Conservation (phyloP, 1,284 basidiomycete genomes). For the Heterobasidion parviporum region DNA sequence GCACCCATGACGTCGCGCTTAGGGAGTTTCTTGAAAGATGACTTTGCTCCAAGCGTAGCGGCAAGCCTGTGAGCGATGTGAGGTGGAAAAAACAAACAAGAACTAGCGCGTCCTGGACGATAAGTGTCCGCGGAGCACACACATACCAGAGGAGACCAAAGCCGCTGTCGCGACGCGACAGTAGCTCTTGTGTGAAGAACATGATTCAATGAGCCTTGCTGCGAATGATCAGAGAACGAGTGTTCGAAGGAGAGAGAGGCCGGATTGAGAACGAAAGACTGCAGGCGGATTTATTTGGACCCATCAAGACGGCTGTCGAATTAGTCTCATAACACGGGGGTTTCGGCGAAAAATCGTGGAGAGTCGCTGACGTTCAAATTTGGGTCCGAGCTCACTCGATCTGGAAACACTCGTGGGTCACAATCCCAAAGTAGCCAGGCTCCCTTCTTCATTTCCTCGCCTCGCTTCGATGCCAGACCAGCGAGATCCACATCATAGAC, state of each 20-base stretch:
- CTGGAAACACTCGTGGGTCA: not conserved
- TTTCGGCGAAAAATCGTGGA: not conserved
- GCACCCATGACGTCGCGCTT: slow-evolving; percentile 73
- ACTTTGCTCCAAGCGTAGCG: slow-evolving; percentile 79
- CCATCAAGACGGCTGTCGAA: not conserved
- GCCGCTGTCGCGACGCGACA: slow-evolving; percentile 68
- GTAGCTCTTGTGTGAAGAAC: slow-evolving; percentile 71
- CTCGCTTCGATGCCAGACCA: not conserved
- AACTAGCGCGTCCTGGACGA: not conserved
- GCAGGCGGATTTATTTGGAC: too few species aligned
- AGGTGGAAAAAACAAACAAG: not conserved
- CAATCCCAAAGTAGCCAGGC: not conserved
- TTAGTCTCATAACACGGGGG: not conserved
- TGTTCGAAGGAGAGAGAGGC: not conserved
- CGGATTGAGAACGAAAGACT: too few species aligned
- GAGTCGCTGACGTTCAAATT: not conserved
- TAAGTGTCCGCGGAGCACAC: not conserved
- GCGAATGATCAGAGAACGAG: not conserved
- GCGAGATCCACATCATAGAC: too few species aligned
- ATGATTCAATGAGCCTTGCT: slow-evolving; percentile 26
- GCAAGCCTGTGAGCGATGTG: slow-evolving; percentile 57
- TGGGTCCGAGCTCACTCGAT: not conserved
- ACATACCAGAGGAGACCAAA: slow-evolving; percentile 72
- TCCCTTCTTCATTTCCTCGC: not conserved
- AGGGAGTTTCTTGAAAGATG: slow-evolving; percentile 74